Evolutionary conservation across 192 early-diverging fungal species (phyloP), one percentile per base, ranked within the genome.

Genomic region (Lunasporangiospora selenospora): DNA sequence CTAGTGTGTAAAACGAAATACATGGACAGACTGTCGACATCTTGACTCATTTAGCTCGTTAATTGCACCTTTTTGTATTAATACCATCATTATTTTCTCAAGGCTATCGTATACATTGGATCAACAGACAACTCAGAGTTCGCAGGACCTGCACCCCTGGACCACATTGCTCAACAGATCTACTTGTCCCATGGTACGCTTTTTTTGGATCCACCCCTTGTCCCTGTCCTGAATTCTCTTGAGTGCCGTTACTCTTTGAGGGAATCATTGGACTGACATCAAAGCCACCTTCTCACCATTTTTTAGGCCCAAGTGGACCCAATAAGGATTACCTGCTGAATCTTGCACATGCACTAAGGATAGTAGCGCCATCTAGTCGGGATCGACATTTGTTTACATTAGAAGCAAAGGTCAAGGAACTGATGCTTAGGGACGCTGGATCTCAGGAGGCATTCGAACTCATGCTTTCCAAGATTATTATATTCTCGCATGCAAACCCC

Each of bases 31-130:
- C n/a, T n/a, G n/a, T n/a, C n/a, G n/a, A n/a, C n/a, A n/a, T n/a
- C n/a, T n/a, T n/a, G n/a, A n/a, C n/a, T n/a, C n/a, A n/a, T n/a
- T n/a, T n/a, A n/a, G n/a, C n/a, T n/a, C n/a, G n/a, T n/a, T n/a
- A n/a, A n/a, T n/a, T n/a, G n/a, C n/a, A 0, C 24, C 34, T 47
- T 3, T 44, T 45, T 13, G n/a, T 9, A n/a, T 11, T n/a, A n/a
- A n/a, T n/a, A 41, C 34, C 24, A n/a, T 32, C 8, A 2, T 31
- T 38, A 9, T 30, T 0, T 9, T 37, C 3, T 43, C 23, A 12
- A 87, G 64, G 93, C 92, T 2, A 62, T 92, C 59, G 90, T 93
- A 26, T 96, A 95, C 56, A 88, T 95, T 48, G 95, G 84, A 23
- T 85, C 85, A 5, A 86, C 83, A 21, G 58, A 81, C 21, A 95